A percentile compares a stretch with the other conserved stretches of the same genome.
Evolutionary conservation across 139 green algal genomes (phyloP).

Genomic region (Chlorella sp.): DNA sequence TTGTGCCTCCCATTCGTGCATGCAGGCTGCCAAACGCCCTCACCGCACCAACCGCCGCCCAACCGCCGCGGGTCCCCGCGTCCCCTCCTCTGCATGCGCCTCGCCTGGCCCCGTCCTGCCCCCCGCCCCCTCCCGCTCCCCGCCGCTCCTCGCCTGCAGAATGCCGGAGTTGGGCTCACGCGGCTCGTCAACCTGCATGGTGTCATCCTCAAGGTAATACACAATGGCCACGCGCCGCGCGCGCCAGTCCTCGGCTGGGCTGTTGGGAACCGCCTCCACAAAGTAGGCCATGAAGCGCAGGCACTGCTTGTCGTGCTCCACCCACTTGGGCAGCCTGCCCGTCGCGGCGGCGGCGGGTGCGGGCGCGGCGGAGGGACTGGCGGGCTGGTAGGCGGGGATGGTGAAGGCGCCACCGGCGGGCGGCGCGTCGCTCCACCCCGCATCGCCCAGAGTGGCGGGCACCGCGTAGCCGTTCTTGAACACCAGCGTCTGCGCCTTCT

Average conservation of each 20-base stretch:
- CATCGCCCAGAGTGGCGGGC: conserved; percentile 29
- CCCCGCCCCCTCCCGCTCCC: no score
- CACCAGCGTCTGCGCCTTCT: conserved; percentile 67
- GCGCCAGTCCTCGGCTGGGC: conserved; percentile 75
- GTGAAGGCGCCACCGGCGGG: conserved; percentile 32
- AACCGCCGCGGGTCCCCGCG: no score
- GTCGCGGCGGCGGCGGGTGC: conserved; percentile 3
- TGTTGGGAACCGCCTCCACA: conserved; percentile 81
- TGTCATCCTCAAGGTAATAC: conserved; percentile 92
- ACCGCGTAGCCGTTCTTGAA: conserved; percentile 76
- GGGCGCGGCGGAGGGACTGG: neutral
- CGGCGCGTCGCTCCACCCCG: neutral
- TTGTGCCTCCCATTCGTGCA: no score
- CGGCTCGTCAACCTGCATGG: conserved; percentile 85
- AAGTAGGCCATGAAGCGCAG: conserved; percentile 94
- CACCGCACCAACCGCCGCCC: no score
- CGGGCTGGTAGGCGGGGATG: no score
- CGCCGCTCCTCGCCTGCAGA: conserved; percentile 1
- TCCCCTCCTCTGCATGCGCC: no score
- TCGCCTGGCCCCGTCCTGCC: no score
- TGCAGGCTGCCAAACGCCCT: no score
- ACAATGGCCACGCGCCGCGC: conserved; percentile 83
- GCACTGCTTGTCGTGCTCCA: conserved; percentile 86
- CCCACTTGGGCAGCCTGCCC: conserved; percentile 61
- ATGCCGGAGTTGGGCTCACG: conserved; percentile 30